Conservation (phyloP, 2,329 filamentous ascomycete genomes). For the Bisporella sp. region DNA sequence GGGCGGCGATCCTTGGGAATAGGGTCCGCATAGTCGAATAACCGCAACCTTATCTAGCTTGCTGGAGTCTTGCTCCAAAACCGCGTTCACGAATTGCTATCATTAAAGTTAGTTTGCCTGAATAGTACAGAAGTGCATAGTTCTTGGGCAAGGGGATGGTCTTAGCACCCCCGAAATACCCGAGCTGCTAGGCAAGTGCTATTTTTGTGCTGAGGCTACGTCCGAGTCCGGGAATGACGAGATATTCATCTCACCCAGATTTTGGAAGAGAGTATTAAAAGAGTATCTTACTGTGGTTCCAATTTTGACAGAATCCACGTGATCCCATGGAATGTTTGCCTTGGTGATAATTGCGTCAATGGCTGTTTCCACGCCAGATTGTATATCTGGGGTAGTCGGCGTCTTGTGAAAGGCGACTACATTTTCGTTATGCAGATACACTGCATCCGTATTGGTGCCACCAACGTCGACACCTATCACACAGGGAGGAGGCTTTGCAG, state of each 20-base stretch:
- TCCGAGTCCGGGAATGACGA: too few species aligned
- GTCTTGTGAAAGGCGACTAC: slow-evolving; percentile 39
- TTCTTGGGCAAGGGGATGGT: too few species aligned
- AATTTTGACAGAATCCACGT: slow-evolving; percentile 41
- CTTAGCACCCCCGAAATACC: too few species aligned
- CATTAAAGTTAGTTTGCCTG: background rate
- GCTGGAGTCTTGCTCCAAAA: slow-evolving; percentile 41
- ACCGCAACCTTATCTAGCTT: slow-evolving; percentile 45
- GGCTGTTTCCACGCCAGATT: slow-evolving; percentile 40
- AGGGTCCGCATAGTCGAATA: slow-evolving; percentile 40
- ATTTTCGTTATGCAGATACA: slow-evolving; percentile 19
- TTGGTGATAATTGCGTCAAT: slow-evolving; percentile 35
- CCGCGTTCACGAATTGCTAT: slow-evolving; percentile 42
- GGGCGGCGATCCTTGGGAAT: slow-evolving; percentile 41
- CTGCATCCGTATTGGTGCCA: slow-evolving; percentile 47
- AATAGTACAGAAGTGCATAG: too few species aligned
- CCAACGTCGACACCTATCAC: slow-evolving; percentile 44
- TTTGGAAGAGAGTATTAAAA: background rate
- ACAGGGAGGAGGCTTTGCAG: slow-evolving; percentile 14
- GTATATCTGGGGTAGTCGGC: slow-evolving; percentile 42
- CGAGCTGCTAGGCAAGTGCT: too few species aligned
- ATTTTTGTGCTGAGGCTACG: too few species aligned
- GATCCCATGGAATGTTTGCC: slow-evolving; percentile 30
- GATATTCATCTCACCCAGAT: background rate
- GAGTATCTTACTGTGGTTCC: slow-evolving; percentile 28